These are phyloP conservation scores for Russula brevipes DNA, from an alignment of 768 basidiomycete species.

Conservation along the genomic window DNA sequence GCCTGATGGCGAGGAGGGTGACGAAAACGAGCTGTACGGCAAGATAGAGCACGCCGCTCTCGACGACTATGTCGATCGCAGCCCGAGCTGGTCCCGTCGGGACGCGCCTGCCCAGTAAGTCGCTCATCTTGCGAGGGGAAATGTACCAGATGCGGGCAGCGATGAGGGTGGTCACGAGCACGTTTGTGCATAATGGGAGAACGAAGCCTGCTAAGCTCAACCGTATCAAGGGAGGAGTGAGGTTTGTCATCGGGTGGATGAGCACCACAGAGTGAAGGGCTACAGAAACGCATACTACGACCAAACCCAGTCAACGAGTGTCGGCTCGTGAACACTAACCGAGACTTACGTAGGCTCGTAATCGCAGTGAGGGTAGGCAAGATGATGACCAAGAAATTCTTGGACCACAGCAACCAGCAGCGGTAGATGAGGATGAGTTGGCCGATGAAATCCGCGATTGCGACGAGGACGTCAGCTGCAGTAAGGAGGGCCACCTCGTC, in stretches of 20 bases:
- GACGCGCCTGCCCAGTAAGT: not conserved
- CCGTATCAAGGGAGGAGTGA: slow-evolving; percentile 21
- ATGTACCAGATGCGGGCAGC: slow-evolving; percentile 36
- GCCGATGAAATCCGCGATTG: slow-evolving; percentile 36
- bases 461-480: slow-evolving; percentile 36
- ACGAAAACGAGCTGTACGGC: slow-evolving; percentile 39
- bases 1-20: slow-evolving; percentile 33
- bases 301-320: not conserved
- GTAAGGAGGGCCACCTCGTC: slow-evolving; percentile 32
- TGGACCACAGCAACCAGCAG: slow-evolving; percentile 40
- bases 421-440: slow-evolving; percentile 39
- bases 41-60: slow-evolving; percentile 40
- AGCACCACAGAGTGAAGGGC: not conserved
- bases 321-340: not conserved
- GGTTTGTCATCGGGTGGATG: not conserved
- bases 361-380: slow-evolving; percentile 36
- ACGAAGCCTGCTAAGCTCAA: slow-evolving; percentile 35
- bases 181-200: slow-evolving; percentile 40
- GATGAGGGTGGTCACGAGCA: slow-evolving; percentile 41
- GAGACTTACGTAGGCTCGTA: slow-evolving; percentile 34
- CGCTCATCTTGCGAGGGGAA: slow-evolving; percentile 22
- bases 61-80: slow-evolving; percentile 37
- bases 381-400: slow-evolving; percentile 33
- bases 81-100: not conserved
- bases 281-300: not conserved